Conservation (phyloP, 345 rosid genomes). For the Isatis tinctoria region DNA sequence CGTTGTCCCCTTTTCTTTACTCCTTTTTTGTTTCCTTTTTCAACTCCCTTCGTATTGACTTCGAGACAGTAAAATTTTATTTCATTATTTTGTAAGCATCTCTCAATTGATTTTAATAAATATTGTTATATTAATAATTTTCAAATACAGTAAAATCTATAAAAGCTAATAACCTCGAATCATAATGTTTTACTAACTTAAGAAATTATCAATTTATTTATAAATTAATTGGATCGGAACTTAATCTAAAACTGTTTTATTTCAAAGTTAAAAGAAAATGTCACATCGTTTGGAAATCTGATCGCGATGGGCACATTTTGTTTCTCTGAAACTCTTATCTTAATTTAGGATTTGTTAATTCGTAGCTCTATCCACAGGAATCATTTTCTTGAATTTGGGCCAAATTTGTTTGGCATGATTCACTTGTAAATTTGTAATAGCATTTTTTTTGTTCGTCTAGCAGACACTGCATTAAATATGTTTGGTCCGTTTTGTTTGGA, state of each 20-base stretch:
- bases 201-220: too few relatives aligned
- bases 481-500: constrained; percentile 2
- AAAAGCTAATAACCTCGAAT: too few relatives aligned
- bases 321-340: background rate
- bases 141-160: too few relatives aligned
- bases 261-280: background rate
- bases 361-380: background rate
- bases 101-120: constrained; percentile 6
- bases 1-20: background rate
- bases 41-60: background rate
- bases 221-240: too few relatives aligned
- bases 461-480: constrained; percentile 17
- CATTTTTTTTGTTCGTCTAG: too few relatives aligned
- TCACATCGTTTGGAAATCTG: background rate
- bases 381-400: background rate
- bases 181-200: too few relatives aligned
- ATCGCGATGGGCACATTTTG: background rate
- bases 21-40: background rate
- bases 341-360: background rate
- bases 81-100: constrained; percentile 32
- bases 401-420: background rate
- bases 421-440: constrained; percentile 15
- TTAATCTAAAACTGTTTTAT: background rate
- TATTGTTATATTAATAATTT: too few relatives aligned
- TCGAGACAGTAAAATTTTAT: constrained; percentile 17